These are phyloP conservation scores for Jimgerdemannia lactiflua DNA, from an alignment of 192 early-diverging fungal species.

Conservation along the genomic window DNA sequence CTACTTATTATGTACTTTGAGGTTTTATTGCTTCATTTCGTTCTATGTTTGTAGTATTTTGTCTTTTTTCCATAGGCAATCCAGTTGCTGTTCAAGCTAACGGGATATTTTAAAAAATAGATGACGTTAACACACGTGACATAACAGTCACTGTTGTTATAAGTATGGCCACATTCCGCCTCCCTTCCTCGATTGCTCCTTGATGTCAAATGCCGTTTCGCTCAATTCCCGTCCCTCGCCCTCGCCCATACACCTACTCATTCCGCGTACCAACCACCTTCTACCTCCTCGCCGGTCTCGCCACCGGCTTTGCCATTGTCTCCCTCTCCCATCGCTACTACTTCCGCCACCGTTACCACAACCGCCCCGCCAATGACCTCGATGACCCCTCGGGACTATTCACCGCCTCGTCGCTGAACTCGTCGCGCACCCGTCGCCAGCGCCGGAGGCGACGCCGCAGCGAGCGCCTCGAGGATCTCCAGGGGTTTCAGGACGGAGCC, in stretches of 20 bases:
- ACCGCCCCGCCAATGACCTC: slow-evolving; percentile 10
- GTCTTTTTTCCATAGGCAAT: no score
- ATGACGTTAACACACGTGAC: no score
- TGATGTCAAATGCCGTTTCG: no score
- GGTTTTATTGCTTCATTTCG: no score
- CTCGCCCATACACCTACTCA: not conserved
- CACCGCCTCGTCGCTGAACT: not conserved
- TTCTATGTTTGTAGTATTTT: no score
- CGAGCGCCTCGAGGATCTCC: not conserved
- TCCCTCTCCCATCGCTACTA: slow-evolving; percentile 31
- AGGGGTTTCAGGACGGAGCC: slow-evolving; percentile 1
- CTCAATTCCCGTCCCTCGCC: no score
- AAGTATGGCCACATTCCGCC: no score
- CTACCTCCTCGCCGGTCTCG: slow-evolving; percentile 31
- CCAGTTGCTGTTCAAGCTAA: no score
- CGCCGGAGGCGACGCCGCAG: not conserved
- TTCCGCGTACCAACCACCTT: slow-evolving; percentile 22
- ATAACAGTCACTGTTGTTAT: no score
- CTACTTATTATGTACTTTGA: no score
- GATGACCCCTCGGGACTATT: slow-evolving; percentile 1
- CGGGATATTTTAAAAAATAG: no score
- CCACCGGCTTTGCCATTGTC: slow-evolving; percentile 31
- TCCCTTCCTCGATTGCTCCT: no score
- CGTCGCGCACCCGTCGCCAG: slow-evolving; percentile 1
- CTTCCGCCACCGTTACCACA: slow-evolving; percentile 1